Evolutionary conservation across 2,329 filamentous ascomycete species (phyloP), one percentile per base, ranked within the genome.

Genomic region (Fusarium ambrosium): DNA sequence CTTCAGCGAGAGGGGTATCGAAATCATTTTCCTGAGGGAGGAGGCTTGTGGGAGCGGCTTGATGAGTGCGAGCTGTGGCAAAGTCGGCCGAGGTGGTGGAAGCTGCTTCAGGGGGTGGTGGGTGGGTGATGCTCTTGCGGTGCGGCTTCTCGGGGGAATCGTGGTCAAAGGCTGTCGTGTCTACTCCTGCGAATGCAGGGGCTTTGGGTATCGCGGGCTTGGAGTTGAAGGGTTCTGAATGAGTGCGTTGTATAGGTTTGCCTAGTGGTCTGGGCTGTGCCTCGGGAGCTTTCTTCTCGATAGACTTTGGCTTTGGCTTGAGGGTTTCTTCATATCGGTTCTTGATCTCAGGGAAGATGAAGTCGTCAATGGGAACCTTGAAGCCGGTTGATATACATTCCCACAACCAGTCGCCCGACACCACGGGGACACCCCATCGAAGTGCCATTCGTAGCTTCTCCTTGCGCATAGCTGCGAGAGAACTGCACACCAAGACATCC

Each of bases 371-470:
- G 1, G 89, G 86, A 4, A 86, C 81, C 4, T 85, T 83, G 71
- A 77, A 84, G 6, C 89, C 89, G 0, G 85, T 89, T 78, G 87
- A 86, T 61, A 98, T 91, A 74, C 93, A 97, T 62, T 92, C 89
- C 92, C 94, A 97, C 4, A 99, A 86, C 97, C 97, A 99, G 24
- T 92, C 90, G 20, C 91, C 90, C 9, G 89, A 89, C 13, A 98
- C 93, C n/a, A 96, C 91, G 2, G 95, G 94, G 13, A 98, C 92
- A 6, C 89, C 88, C 87, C 94, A 94, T 77, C 92, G 88, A 10
- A 91, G 81, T 1, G 95, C 95, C 79, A 94, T 92, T 53, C 92
- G 90, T 20, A 97, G 85, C 83, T 99, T 99, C 74, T 97, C 93
- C 67, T 86, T 89, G 81, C 89, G 85, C 83, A 95, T 87, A 1